A percentile compares a stretch with the other conserved stretches of the same genome.
Evolutionary conservation across 1,284 basidiomycete species (phyloP).

Genomic region (Blastosporella zonata): DNA sequence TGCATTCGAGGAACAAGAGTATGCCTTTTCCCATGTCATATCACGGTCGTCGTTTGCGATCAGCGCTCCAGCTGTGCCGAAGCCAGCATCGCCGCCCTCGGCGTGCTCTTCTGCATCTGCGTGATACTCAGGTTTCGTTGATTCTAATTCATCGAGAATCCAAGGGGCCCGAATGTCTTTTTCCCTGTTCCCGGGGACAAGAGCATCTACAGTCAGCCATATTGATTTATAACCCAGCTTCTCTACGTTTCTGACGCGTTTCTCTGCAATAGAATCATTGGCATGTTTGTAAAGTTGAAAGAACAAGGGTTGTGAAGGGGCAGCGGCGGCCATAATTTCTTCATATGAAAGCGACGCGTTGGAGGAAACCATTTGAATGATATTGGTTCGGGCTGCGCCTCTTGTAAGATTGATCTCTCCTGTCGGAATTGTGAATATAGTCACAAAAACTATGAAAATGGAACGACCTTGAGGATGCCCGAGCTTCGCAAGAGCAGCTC

Average conservation of each 20-base stretch:
- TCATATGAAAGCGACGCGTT: conserved; percentile 80
- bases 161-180: conserved; percentile 68
- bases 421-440: conserved; percentile 13
- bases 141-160: conserved; percentile 59
- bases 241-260: conserved; percentile 73
- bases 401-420: conserved; percentile 85
- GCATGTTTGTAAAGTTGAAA: conserved; percentile 88
- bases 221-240: conserved; percentile 79
- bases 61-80: conserved; percentile 65
- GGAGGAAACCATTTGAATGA: conserved; percentile 88
- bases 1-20: background rate
- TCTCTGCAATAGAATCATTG: conserved; percentile 66
- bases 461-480: conserved; percentile 73
- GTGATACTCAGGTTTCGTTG: conserved; percentile 34
- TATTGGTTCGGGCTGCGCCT: conserved; percentile 66
- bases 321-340: conserved; percentile 63
- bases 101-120: conserved; percentile 35
- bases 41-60: conserved; percentile 62
- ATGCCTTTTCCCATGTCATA: conserved; percentile 71
- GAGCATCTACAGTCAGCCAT: conserved; percentile 89
- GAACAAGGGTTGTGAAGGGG: conserved; percentile 69
- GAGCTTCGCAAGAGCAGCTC: conserved; percentile 85
- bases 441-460: background rate
- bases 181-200: conserved; percentile 85
- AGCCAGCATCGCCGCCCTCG: conserved; percentile 33